A percentile compares a stretch with the other conserved stretches of the same genome.
Conservation (phyloP, 768 basidiomycete species). For the Lactarius psammicola region DNA sequence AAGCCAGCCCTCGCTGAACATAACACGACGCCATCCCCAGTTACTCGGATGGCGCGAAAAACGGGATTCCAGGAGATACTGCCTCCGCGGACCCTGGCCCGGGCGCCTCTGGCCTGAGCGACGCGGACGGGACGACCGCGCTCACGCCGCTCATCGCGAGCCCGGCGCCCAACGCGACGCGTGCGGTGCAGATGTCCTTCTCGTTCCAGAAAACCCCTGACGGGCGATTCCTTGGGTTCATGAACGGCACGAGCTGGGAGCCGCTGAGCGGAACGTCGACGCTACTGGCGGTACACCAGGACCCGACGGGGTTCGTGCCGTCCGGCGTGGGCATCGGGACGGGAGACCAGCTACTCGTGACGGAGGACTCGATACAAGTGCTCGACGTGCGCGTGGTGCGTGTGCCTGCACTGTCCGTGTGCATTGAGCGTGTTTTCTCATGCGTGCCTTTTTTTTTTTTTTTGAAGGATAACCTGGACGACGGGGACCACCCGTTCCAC, state of each 20-base stretch:
- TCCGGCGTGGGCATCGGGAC: neutral
- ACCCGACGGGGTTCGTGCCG: constrained; percentile 4
- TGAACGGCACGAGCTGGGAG: constrained; percentile 23
- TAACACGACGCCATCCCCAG: neutral
- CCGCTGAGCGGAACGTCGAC: constrained; percentile 21
- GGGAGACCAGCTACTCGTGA: constrained; percentile 18
- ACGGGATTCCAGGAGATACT: constrained; percentile 14
- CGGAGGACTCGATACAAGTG: constrained; percentile 26
- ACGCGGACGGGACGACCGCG: constrained; percentile 16
- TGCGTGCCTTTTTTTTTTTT: neutral
- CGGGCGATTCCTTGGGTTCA: constrained; percentile 22
- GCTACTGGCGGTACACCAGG: constrained; percentile 18
- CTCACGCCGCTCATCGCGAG: constrained; percentile 14
- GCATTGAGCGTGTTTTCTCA: neutral
- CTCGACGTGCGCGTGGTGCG: constrained; percentile 21
- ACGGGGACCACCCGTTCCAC: constrained; percentile 27
- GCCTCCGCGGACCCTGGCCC: constrained; percentile 24
- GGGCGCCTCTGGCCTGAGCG: neutral
- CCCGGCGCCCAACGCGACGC: constrained; percentile 14
- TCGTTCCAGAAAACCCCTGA: constrained; percentile 19
- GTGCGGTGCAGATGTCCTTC: constrained; percentile 5
- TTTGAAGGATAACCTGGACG: constrained; percentile 23
- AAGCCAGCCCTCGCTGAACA: no score
- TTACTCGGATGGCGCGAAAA: constrained; percentile 20
- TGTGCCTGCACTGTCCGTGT: neutral